Conservation (phyloP, 805 yeast species). For the Saccharomycopsis guyanensis region DNA sequence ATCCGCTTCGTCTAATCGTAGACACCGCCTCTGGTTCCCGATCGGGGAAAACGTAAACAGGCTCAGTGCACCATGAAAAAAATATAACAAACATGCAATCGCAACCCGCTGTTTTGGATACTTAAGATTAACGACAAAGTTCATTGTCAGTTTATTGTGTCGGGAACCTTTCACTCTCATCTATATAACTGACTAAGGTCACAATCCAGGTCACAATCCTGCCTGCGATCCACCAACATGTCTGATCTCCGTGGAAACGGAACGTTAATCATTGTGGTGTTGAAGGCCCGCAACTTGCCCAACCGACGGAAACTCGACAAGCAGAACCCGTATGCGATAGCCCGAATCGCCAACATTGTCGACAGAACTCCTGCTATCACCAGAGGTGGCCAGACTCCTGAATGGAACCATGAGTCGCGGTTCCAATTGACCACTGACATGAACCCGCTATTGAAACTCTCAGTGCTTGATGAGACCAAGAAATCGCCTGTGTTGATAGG, state of each 20-base stretch:
- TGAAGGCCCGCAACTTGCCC: slow-evolving; percentile 79
- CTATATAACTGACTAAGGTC: too few relatives aligned
- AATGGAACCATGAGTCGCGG: slow-evolving; percentile 71
- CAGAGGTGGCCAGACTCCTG: slow-evolving; percentile 93
- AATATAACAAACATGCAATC: not conserved
- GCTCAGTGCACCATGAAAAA: not conserved
- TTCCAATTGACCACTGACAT: slow-evolving; percentile 59
- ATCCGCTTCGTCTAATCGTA: too few relatives aligned
- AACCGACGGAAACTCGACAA: slow-evolving; percentile 82
- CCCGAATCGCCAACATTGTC: slow-evolving; percentile 75
- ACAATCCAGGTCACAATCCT: too few relatives aligned
- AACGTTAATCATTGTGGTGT: slow-evolving; percentile 64
- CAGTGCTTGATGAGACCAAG: slow-evolving; percentile 78
- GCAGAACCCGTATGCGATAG: slow-evolving; percentile 85
- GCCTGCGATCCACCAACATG: too few relatives aligned
- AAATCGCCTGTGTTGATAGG: slow-evolving; percentile 85
- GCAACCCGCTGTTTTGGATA: too few relatives aligned
- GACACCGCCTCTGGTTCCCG: not conserved
- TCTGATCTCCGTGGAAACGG: slow-evolving; percentile 34
- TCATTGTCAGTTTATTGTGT: too few relatives aligned
- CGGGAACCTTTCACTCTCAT: too few relatives aligned
- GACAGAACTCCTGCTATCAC: slow-evolving; percentile 68
- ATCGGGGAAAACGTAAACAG: not conserved
- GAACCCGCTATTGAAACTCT: slow-evolving; percentile 57
- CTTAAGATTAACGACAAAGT: too few relatives aligned